Base-by-base conservation (phyloP, 345 rosid genomes). In the Brassica nigra region DNA sequence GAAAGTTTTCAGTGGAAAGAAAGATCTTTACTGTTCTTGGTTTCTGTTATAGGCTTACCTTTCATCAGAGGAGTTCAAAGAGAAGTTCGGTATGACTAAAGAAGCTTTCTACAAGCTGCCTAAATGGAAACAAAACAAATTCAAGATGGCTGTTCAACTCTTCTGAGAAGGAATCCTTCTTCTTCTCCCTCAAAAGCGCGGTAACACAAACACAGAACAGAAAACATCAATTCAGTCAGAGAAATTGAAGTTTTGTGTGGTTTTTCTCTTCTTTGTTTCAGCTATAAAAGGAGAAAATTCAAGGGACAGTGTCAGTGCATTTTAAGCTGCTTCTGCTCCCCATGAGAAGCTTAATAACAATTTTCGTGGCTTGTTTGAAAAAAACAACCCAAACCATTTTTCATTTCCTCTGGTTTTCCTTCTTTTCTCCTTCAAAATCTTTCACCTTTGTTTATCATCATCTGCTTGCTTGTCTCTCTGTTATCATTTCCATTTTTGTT, bases 41-140 rank as follows among this genome's bases (percentile, higher is more conserved):
- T 79, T 29, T 62, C 14, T 34, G 15, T 14, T 73, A 87, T 86
- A 96, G 99, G 91, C 94, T n/a, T 96, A 93, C 82, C 88, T 96
- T 52, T 90, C 99, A 66, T 54, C 88, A 0, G 90, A 76, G 27
- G 99, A 92, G 85, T 96, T 96, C 86, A 89, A 82, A 76, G 98
- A 93, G 90, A 92, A 90, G 80, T 92, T 96, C 4, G 97, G 97
- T 70, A 92, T 92, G 99, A 10, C 86, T 27, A 96, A 90, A 77
- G 89, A 84, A 78, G 97, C 87, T 33, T 96, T 96, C 89, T 81
- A 86, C 81, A 90, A 91, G 91, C 84, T 93, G 81, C 94, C 99
- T 0, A 96, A 93, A 84, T 96, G 99, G 99, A 96, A 94, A 82
- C 98, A 93, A 76, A 96, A 93, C 94, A 96, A 96, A 86, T 95